Base-by-base conservation (phyloP, 345 rosid species). In the Brassica incana region DNA sequence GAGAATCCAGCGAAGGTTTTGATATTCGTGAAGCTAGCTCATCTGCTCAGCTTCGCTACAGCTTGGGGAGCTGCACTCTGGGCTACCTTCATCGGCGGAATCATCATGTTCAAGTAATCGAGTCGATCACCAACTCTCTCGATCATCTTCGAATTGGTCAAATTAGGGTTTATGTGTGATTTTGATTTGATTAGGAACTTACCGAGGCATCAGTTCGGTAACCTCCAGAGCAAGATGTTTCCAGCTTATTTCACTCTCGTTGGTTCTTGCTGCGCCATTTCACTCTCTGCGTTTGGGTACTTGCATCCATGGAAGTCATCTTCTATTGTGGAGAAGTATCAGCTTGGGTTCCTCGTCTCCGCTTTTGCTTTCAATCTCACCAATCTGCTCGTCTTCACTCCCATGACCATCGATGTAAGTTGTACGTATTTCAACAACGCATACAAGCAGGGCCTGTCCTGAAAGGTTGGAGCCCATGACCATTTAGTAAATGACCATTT, bases 81-180 rank as follows among this genome's bases (percentile, higher is more conserved):
- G 99, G 98, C 90, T 86, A 95, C 98, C 71, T 95, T 92, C 88
- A 93, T 95, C 86, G 98, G 98, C 27, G 98, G 99, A 79, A 91
- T 93, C 94, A 89, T 95, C 86, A 92, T 95, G 99, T 92, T 95
- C 92, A 95, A 91, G 99, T 95, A 63, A 14, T 12, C 54, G 3
- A 75, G 58, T 38, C 15, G 8, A 45, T 10, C 30, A 38, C 25
- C 1, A 14, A 36, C 29, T 48, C 7, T 50, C 54, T 48, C 5
- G 8, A 29, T 69, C 15, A 11, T 60, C 11, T 43, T n/a, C 63
- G 61, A 75, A 40, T 71, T 76, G 15, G 54, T 20, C 32, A 60
- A 15, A 50, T 77, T 69, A 15, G 80, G 80, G 69, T 20, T 35
- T 52, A 3, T 7, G 45, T 27, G 32, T 33, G 11, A 40, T 68